These are phyloP conservation scores for Cajanus cajan DNA, from an alignment of 306 rosid species.

Conservation along the genomic window DNA sequence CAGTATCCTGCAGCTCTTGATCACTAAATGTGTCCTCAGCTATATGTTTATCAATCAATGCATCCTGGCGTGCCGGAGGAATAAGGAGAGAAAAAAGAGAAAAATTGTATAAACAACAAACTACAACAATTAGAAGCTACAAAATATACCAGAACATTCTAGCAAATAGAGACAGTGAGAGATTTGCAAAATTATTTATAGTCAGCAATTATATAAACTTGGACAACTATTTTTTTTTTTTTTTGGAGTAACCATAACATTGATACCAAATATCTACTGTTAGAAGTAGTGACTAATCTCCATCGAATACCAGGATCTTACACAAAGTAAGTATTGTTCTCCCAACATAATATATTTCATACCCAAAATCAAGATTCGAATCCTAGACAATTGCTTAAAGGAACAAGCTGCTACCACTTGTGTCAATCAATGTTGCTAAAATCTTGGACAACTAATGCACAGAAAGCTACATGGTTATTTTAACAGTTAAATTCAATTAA, in stretches of 20 bases:
- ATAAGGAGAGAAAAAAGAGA: not conserved
- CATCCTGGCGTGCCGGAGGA: conserved; percentile 48
- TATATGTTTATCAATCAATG: conserved; percentile 65
- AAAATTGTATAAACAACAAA: not conserved
- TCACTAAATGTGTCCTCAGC: conserved; percentile 60
- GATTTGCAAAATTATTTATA: not conserved
- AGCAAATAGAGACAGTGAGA: not conserved
- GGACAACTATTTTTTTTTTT: too few relatives aligned
- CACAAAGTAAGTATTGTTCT: too few relatives aligned
- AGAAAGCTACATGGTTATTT: not conserved
- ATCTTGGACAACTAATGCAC: not conserved
- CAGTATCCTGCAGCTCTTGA: conserved; percentile 51
- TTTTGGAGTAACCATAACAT: too few relatives aligned
- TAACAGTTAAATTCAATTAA: not conserved
- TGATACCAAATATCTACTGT: too few relatives aligned
- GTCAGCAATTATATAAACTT: not conserved
- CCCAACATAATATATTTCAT: too few relatives aligned
- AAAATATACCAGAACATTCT: not conserved
- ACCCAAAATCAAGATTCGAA: too few relatives aligned
- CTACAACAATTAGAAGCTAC: not conserved
- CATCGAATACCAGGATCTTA: too few relatives aligned
- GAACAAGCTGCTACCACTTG: too few relatives aligned
- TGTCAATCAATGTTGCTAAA: too few relatives aligned
- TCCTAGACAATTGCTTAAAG: too few relatives aligned
- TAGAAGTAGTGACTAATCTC: too few relatives aligned